These are phyloP conservation scores for Halophytophthora batemanensis DNA, from an alignment of 352 stramenopile genomes.

Conservation along the genomic window DNA sequence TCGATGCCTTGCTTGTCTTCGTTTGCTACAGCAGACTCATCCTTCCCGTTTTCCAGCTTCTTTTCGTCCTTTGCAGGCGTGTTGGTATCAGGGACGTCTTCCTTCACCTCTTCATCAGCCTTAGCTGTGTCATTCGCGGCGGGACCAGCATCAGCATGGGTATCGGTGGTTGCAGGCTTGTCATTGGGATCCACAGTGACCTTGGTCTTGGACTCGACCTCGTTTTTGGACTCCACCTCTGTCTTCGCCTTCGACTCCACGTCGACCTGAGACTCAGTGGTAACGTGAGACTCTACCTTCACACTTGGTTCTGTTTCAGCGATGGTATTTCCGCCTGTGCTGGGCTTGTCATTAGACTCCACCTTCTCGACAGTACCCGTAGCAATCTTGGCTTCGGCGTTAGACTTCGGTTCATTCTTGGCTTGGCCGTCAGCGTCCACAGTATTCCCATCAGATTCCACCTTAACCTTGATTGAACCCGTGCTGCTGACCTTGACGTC, in stretches of 20 bases:
- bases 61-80: neutral
- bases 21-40: too few relatives aligned
- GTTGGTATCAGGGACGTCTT: neutral
- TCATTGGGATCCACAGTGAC: neutral
- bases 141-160: neutral
- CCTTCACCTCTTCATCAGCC: neutral
- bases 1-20: too few relatives aligned
- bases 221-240: neutral
- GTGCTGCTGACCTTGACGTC: too few relatives aligned
- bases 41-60: too few relatives aligned
- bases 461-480: too few relatives aligned
- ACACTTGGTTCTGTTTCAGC: neutral
- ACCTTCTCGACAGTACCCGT: conserved; percentile 3
- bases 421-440: conserved; percentile 11
- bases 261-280: neutral
- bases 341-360: neutral
- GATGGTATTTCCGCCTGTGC: conserved; percentile 1
- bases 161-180: conserved; percentile 2
- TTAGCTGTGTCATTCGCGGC: neutral
- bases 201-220: neutral
- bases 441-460: neutral
- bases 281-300: neutral
- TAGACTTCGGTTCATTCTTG: conserved; percentile 16
- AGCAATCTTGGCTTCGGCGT: conserved; percentile 20
- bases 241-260: conserved; percentile 3